A percentile compares a stretch with the other conserved stretches of the same genome.
Evolutionary conservation across 345 rosid genomes (phyloP).

Genomic region (Lepidium didymum): DNA sequence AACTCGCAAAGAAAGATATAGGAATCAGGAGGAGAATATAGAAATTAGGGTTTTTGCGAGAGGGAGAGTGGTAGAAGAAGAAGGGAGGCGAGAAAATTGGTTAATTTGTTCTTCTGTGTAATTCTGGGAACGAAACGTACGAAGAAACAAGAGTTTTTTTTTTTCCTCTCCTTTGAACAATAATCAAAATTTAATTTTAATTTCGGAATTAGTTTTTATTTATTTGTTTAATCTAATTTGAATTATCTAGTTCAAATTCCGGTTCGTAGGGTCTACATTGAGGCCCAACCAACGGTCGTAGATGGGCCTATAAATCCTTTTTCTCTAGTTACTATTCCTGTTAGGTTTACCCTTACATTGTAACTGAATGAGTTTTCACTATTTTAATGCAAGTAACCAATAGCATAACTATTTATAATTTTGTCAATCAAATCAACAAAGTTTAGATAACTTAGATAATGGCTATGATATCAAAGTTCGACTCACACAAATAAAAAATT

Average conservation of each 20-base stretch:
- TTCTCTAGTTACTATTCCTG: background rate
- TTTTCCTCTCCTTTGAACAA: background rate
- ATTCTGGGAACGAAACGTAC: conserved; percentile 46
- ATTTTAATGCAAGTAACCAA: background rate
- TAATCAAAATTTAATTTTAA: background rate
- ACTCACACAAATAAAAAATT: too few relatives aligned
- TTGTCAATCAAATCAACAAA: too few relatives aligned
- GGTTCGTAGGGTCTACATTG: background rate
- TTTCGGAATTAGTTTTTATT: background rate
- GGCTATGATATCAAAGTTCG: too few relatives aligned
- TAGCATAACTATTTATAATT: too few relatives aligned
- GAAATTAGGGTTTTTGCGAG: conserved; percentile 51
- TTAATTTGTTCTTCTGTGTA: conserved; percentile 11
- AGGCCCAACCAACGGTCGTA: background rate
- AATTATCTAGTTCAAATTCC: background rate
- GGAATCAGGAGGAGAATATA: background rate
- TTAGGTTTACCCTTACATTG: too few relatives aligned
- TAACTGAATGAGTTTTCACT: background rate
- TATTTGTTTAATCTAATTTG: background rate
- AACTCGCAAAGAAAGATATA: background rate
- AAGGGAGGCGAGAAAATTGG: conserved; percentile 31
- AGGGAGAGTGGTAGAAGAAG: conserved; percentile 9
- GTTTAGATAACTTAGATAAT: too few relatives aligned
- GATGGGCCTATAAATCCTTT: background rate
- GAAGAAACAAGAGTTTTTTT: conserved; percentile 34